phyloP scores from a whole-genome alignment of 345 rosid genomes.

The Aegle marmelos region DNA sequence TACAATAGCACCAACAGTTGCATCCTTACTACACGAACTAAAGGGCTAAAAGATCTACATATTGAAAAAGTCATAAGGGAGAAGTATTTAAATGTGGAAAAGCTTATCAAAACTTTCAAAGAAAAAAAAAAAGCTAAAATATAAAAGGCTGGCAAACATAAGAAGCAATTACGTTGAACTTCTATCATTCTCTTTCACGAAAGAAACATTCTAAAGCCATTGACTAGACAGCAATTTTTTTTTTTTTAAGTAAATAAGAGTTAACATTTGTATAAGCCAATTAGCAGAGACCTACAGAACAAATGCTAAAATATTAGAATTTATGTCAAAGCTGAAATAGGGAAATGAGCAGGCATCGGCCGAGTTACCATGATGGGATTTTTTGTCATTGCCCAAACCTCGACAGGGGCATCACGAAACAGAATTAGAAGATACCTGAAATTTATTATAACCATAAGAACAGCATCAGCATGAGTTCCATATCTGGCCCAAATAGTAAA shows the following conservation, averaged over 20 bases:
- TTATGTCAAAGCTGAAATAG: neutral
- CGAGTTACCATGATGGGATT: conserved; percentile 88
- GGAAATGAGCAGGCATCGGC: conserved; percentile 9
- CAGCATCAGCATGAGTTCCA: neutral
- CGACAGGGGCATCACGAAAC: conserved; percentile 98
- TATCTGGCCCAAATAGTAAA: neutral
- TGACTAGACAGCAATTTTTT: neutral
- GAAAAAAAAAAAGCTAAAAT: neutral
- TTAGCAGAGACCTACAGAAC: neutral
- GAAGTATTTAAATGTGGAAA: neutral
- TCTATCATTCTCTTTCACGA: neutral
- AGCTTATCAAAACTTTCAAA: neutral
- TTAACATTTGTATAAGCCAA: neutral
- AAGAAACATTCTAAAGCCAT: conserved; percentile 7
- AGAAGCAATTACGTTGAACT: neutral
- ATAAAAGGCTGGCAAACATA: neutral
- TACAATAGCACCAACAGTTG: neutral
- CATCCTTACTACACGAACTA: neutral
- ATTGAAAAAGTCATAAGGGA: neutral
- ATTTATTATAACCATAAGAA: conserved; percentile 8
- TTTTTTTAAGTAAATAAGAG: neutral
- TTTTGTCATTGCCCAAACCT: conserved; percentile 99
- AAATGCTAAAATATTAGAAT: neutral
- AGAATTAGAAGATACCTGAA: conserved; percentile 94
- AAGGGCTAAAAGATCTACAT: neutral